phyloP scores from a whole-genome alignment of 2,329 filamentous ascomycete species.

The Biscogniauxia sp. region DNA sequence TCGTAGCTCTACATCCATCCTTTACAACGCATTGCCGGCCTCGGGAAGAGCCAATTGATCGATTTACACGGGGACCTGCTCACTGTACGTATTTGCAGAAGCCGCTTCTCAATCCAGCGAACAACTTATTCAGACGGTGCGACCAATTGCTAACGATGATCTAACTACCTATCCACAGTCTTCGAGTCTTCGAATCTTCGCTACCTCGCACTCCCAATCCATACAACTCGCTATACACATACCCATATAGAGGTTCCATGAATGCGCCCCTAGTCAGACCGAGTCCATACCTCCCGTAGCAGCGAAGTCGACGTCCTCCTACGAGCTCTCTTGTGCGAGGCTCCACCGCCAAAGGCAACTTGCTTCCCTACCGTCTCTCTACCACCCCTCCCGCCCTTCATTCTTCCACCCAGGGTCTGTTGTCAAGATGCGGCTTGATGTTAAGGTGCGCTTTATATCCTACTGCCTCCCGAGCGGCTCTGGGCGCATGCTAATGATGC shows the following conservation, averaged over 20 bases:
- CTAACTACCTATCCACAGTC: no score
- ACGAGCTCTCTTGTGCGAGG: no score
- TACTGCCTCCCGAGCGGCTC: background rate
- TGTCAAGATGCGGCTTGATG: conserved; percentile 10
- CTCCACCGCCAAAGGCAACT: background rate
- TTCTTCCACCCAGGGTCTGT: background rate
- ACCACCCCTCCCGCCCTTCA: background rate
- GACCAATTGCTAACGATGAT: background rate
- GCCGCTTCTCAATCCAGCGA: background rate
- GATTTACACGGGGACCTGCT: background rate
- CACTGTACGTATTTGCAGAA: background rate
- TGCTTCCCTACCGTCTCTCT: background rate
- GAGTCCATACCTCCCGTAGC: background rate
- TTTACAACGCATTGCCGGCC: background rate
- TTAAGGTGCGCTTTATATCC: conserved; percentile 4
- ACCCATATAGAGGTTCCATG: background rate
- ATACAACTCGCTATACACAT: background rate
- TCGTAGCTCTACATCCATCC: background rate
- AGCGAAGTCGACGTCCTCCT: background rate
- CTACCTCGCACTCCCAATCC: background rate
- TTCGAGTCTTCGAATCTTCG: background rate
- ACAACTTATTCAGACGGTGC: background rate
- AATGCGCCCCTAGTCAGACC: background rate
- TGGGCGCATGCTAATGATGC: background rate
- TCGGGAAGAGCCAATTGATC: background rate